Conservation (phyloP, 768 basidiomycete species). For the Crepidotus variabilis region DNA sequence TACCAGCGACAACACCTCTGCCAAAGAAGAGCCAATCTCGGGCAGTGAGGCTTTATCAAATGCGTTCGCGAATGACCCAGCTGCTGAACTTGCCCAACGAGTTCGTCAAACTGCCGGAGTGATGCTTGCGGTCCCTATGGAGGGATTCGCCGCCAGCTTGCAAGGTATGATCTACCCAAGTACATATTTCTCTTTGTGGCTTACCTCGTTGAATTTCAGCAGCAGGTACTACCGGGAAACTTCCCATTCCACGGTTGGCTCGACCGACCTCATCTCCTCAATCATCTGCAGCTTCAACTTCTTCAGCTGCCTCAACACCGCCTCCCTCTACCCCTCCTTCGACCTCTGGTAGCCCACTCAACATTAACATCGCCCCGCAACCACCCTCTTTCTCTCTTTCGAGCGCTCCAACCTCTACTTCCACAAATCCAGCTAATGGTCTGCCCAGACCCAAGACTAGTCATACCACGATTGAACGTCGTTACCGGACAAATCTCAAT, state of each 20-base stretch:
- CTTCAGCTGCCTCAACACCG: slow-evolving; percentile 41
- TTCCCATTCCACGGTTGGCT: slow-evolving; percentile 35
- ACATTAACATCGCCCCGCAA: slow-evolving; percentile 15
- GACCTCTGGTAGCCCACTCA: slow-evolving; percentile 14
- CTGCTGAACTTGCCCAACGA: slow-evolving; percentile 41
- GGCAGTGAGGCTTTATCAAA: slow-evolving; percentile 12
- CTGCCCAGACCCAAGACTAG: slow-evolving; percentile 70
- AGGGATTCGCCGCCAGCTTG: slow-evolving; percentile 28
- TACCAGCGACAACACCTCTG: slow-evolving; percentile 19
- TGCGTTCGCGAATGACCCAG: slow-evolving; percentile 22
- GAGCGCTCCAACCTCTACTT: slow-evolving; percentile 1
- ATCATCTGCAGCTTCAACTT: slow-evolving; percentile 26
- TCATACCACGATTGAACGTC: slow-evolving; percentile 85
- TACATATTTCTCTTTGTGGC: slow-evolving; percentile 15
- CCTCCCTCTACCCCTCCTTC: slow-evolving; percentile 38
- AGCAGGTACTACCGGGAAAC: slow-evolving; percentile 25
- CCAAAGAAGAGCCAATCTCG: slow-evolving; percentile 15
- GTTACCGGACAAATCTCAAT: slow-evolving; percentile 87
- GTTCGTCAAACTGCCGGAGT: slow-evolving; percentile 57
- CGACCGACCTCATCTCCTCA: slow-evolving; percentile 17
- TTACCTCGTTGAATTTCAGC: slow-evolving; percentile 4
- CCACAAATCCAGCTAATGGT: slow-evolving; percentile 9
- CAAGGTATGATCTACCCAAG: slow-evolving; percentile 7
- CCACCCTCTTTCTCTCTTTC: slow-evolving; percentile 4
- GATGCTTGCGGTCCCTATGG: slow-evolving; percentile 45